Percentiles rank a stretch among this genome's conserved stretches.
These are phyloP conservation scores for Cutaneotrichosporon sp. DNA, from an alignment of 1,284 basidiomycete species.

Conservation along the genomic window DNA sequence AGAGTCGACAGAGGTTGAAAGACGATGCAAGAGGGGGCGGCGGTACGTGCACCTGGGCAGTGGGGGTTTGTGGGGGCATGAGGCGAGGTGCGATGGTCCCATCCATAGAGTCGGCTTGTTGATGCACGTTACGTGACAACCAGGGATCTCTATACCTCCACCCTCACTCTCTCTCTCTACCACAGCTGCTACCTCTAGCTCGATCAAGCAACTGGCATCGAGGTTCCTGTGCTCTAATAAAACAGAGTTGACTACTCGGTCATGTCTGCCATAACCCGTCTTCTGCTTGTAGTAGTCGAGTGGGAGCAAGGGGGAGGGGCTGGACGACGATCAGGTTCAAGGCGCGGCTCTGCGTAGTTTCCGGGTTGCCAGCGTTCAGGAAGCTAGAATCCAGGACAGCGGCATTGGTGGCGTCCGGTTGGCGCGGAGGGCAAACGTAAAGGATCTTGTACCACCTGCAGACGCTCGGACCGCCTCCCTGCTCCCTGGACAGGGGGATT, in stretches of 20 bases:
- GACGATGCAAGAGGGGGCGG: neutral
- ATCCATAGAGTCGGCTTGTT: neutral
- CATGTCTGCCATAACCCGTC: too few relatives aligned
- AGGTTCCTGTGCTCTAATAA: too few relatives aligned
- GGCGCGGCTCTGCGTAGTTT: neutral
- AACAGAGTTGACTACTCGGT: too few relatives aligned
- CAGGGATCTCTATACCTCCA: neutral
- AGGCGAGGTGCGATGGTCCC: neutral
- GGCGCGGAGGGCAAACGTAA: neutral
- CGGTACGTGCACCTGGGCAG: too few relatives aligned
- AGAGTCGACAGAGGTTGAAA: neutral
- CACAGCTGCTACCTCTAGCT: too few relatives aligned
- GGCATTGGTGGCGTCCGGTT: neutral
- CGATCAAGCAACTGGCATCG: too few relatives aligned
- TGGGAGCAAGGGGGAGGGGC: too few relatives aligned
- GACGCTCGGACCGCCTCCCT: too few relatives aligned
- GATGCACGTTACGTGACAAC: constrained; percentile 2
- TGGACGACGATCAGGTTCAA: neutral
- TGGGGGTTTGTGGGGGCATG: too few relatives aligned
- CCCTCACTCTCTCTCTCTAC: too few relatives aligned
- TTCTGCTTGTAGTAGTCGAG: too few relatives aligned
- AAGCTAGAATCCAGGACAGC: neutral
- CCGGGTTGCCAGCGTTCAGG: neutral
- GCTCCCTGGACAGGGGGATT: neutral
- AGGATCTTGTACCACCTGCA: too few relatives aligned